phyloP scores from a whole-genome alignment of 106 monocot species.

The Hemerocallis citrina region DNA sequence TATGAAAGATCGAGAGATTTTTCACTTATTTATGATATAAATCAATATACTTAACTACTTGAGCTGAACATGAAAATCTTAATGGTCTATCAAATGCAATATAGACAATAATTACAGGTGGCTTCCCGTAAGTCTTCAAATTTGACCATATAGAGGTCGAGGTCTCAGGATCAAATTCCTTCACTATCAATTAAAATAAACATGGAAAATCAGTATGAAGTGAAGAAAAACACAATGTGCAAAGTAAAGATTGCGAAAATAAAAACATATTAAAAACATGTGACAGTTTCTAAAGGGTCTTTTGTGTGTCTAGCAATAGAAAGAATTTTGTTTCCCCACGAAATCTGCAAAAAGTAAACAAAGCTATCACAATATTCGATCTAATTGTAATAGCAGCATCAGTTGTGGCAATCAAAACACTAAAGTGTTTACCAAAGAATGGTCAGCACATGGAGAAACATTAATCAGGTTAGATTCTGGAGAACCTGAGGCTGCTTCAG shows the following conservation, averaged over 20 bases:
- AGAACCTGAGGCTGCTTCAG: slow-evolving; percentile 28
- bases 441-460: slow-evolving; percentile 79
- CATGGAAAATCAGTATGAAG: neutral
- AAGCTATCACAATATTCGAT: neutral
- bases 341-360: slow-evolving; percentile 39
- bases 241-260: neutral
- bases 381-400: neutral
- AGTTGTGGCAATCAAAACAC: neutral
- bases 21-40: no score
- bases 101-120: slow-evolving; percentile 52
- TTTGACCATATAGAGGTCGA: slow-evolving; percentile 80
- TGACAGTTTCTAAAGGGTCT: slow-evolving; percentile 82
- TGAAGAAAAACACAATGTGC: neutral
- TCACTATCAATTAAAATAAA: slow-evolving; percentile 50
- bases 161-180: slow-evolving; percentile 87
- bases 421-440: slow-evolving; percentile 66
- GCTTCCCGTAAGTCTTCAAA: slow-evolving; percentile 86
- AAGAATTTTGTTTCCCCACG: slow-evolving; percentile 82
- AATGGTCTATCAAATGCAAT: neutral
- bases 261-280: slow-evolving; percentile 40
- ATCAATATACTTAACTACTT: neutral
- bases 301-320: slow-evolving; percentile 95
- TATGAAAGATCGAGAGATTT: no score
- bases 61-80: neutral
- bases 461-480: slow-evolving; percentile 16